Percentiles rank a stretch among this genome's conserved stretches.
Evolutionary conservation across 257 asterid genomes (phyloP).

Genomic region (Solanum sitiens): DNA sequence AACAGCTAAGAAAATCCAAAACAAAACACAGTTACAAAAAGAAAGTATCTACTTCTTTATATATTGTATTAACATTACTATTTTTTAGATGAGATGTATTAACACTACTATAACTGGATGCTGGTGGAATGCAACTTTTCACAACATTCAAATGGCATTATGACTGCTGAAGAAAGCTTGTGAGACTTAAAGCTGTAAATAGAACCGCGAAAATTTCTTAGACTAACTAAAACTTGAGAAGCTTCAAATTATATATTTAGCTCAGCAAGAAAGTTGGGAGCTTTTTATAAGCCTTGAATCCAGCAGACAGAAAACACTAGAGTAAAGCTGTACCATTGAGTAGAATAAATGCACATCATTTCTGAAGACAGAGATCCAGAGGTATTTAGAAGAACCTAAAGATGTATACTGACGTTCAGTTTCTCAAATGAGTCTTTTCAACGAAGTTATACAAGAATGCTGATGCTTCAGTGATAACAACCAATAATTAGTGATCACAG

Average conservation of each 20-base stretch:
- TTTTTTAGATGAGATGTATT: not conserved
- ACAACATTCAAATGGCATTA: not conserved
- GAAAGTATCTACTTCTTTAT: not conserved
- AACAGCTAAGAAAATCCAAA: constrained; percentile 48
- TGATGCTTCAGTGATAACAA: not conserved
- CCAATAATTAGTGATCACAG: not conserved
- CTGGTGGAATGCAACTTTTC: not conserved
- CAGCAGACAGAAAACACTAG: not conserved
- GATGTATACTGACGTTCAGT: not conserved
- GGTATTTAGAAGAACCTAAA: not conserved
- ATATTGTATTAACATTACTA: not conserved
- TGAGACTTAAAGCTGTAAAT: not conserved
- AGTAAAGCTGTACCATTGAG: not conserved
- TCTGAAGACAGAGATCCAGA: not conserved
- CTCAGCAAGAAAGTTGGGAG: not conserved
- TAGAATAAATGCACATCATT: not conserved
- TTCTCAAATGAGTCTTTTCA: not conserved
- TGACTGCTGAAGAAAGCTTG: not conserved
- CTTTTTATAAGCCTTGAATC: not conserved
- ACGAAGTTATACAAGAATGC: not conserved
- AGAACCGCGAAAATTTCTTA: not conserved
- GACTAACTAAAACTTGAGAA: not conserved
- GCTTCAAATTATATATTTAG: not conserved
- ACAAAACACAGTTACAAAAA: constrained; percentile 3
- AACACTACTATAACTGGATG: not conserved